Conservation (phyloP, 2,329 filamentous ascomycete genomes). For the Phaeophleospora eucalypticola region DNA sequence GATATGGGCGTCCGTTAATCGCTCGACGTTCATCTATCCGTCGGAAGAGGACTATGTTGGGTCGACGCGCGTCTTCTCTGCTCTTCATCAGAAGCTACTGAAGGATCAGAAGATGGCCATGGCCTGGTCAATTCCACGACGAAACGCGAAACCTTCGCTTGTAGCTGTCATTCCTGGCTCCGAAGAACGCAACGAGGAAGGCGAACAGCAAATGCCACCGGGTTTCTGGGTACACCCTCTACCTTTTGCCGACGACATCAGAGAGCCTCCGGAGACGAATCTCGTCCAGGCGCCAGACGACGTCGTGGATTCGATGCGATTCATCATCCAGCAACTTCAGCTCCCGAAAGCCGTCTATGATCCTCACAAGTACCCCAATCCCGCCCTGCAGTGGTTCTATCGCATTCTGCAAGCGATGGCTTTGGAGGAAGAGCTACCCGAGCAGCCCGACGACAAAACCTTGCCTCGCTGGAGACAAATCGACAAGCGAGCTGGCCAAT, state of each 20-base stretch:
- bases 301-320: constrained; percentile 76
- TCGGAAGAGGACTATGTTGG: constrained; percentile 86
- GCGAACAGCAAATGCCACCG: constrained; percentile 68
- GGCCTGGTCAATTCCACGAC: constrained; percentile 82
- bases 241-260: constrained; percentile 84
- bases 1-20: constrained; percentile 79
- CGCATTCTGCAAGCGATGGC: constrained; percentile 86
- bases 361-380: constrained; percentile 80
- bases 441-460: constrained; percentile 70
- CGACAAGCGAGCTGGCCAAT: constrained; percentile 76
- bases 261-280: constrained; percentile 63
- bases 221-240: constrained; percentile 86
- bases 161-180: constrained; percentile 76
- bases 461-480: constrained; percentile 82
- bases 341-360: constrained; percentile 82
- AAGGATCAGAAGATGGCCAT: constrained; percentile 75
- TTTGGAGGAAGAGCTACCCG: constrained; percentile 83
- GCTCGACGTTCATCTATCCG: constrained; percentile 89
- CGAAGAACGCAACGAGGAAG: constrained; percentile 61
- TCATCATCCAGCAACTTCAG: constrained; percentile 78
- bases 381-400: constrained; percentile 92
- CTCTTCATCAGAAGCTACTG: constrained; percentile 81
- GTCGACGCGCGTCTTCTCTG: constrained; percentile 87
- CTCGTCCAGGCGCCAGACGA: constrained; percentile 59
- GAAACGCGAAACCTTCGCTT: constrained; percentile 73